A percentile compares a stretch with the other conserved stretches of the same genome.
Evolutionary conservation across 2,329 filamentous ascomycete genomes (phyloP).

Genomic region (Monosporascus sp.): DNA sequence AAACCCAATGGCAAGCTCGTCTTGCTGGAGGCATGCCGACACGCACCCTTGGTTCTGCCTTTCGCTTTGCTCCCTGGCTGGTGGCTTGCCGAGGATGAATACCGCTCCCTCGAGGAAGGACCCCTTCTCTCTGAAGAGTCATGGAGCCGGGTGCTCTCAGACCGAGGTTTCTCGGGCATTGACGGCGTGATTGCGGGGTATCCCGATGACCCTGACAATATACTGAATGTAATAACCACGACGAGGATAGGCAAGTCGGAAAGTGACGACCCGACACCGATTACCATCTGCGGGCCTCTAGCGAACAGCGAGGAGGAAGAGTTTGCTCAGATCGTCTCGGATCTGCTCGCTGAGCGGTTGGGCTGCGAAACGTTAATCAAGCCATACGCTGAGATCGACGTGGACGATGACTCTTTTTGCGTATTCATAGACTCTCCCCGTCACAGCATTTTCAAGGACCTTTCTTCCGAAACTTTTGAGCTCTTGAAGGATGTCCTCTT

Average conservation of each 20-base stretch:
- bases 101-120: conserved; percentile 2
- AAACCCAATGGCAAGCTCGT: conserved; percentile 4
- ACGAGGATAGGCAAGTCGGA: conserved; percentile 9
- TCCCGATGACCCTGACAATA: too few relatives aligned
- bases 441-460: conserved; percentile 2
- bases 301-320: conserved; percentile 6
- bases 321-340: conserved; percentile 7
- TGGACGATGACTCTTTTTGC: too few relatives aligned
- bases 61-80: conserved; percentile 5
- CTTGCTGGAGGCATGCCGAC: too few relatives aligned
- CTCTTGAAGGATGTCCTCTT: too few relatives aligned
- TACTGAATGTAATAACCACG: too few relatives aligned
- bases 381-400: too few relatives aligned
- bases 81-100: conserved; percentile 6
- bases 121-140: conserved; percentile 4
- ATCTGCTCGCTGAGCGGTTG: conserved; percentile 1
- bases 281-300: conserved; percentile 7
- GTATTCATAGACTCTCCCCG: conserved; percentile 9
- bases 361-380: conserved; percentile 2
- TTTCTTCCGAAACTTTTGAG: too few relatives aligned
- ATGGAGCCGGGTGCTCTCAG: conserved; percentile 9
- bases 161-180: conserved; percentile 9
- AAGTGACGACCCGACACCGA: neutral
- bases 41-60: too few relatives aligned
- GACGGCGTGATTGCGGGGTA: conserved; percentile 8